These are phyloP conservation scores for Lasiosphaeriaceae sp. DNA, from an alignment of 495 filamentous ascomycete genomes.

Conservation along the genomic window DNA sequence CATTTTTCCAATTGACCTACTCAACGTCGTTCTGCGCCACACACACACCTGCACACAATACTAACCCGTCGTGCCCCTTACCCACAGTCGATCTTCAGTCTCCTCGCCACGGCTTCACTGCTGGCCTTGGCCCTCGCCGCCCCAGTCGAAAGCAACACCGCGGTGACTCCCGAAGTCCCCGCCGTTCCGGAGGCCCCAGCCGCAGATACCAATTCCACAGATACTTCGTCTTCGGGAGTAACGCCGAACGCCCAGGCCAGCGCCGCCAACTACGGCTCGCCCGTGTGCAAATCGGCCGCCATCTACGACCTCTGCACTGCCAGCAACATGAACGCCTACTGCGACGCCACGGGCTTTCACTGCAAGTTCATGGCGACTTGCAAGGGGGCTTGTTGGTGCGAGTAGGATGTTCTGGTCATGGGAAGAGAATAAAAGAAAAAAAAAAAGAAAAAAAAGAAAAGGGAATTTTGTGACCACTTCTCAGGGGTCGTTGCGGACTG, in stretches of 20 bases:
- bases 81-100: not conserved
- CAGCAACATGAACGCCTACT: conserved; percentile 15
- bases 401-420: not conserved
- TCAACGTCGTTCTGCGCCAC: not conserved
- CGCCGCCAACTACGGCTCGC: conserved; percentile 10
- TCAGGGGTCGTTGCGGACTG: too few relatives aligned
- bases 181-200: too few relatives aligned
- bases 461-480: not conserved
- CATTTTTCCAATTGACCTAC: not conserved
- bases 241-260: not conserved
- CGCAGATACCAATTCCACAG: not conserved
- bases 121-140: not conserved
- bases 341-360: conserved; percentile 20
- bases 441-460: not conserved
- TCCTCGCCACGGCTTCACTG: conserved; percentile 1
- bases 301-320: conserved; percentile 17
- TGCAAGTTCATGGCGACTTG: conserved; percentile 17
- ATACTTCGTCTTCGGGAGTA: not conserved
- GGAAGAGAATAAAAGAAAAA: not conserved
- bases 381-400: conserved; percentile 12
- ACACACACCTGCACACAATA: not conserved
- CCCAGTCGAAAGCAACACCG: conserved; percentile 1
- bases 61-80: not conserved
- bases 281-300: conserved; percentile 11
- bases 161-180: too few relatives aligned